These are phyloP conservation scores for Termitomyces sp. DNA, from an alignment of 768 basidiomycete genomes.

Conservation along the genomic window DNA sequence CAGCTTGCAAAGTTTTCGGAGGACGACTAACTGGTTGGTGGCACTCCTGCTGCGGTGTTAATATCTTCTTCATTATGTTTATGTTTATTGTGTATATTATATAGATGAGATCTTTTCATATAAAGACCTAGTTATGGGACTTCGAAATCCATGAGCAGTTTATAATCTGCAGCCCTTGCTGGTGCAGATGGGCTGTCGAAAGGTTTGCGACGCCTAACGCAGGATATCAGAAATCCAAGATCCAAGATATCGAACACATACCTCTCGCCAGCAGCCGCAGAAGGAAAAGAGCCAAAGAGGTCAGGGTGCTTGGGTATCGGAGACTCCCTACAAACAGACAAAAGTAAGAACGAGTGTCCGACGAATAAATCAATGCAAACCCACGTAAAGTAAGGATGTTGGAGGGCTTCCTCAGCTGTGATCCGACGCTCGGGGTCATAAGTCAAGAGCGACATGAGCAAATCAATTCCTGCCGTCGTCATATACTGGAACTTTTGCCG, in stretches of 20 bases:
- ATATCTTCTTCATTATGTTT: neutral
- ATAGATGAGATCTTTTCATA: neutral
- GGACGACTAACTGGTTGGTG: constrained; percentile 1
- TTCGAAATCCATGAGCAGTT: constrained; percentile 61
- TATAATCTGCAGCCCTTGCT: constrained; percentile 61
- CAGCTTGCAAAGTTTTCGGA: constrained; percentile 32
- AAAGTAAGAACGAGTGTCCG: neutral
- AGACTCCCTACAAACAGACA: constrained; percentile 57
- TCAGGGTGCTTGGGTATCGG: constrained; percentile 96
- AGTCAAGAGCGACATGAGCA: constrained; percentile 73
- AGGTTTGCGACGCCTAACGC: constrained; percentile 62
- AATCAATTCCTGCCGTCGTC: constrained; percentile 77
- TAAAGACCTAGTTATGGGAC: constrained; percentile 17
- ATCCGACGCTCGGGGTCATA: constrained; percentile 90
- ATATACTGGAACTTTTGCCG: constrained; percentile 85
- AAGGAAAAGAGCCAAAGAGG: constrained; percentile 93
- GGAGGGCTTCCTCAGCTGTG: constrained; percentile 82
- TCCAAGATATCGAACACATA: constrained; percentile 28
- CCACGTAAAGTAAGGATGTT: constrained; percentile 89
- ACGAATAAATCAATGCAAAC: constrained; percentile 12
- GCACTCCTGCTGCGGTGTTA: neutral
- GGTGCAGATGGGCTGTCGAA: constrained; percentile 82
- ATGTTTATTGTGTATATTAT: neutral
- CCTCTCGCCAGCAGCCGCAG: constrained; percentile 95
- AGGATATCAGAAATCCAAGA: constrained; percentile 3